These are phyloP conservation scores for Lecanicillium sp. DNA, from an alignment of 2,329 filamentous ascomycete genomes.

Conservation along the genomic window DNA sequence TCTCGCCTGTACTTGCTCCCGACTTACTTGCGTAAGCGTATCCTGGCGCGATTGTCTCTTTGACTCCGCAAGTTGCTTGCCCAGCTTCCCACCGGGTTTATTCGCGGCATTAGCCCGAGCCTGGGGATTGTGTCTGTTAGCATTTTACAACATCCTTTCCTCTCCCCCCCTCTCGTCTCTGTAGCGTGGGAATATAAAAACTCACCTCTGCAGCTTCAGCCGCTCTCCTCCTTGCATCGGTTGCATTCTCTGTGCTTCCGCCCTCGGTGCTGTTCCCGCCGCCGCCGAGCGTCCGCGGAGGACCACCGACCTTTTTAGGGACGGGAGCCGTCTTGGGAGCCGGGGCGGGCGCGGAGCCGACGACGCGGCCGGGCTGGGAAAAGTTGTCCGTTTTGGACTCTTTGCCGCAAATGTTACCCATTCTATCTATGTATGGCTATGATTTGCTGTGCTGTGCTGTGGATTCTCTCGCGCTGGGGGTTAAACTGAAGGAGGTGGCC, in stretches of 20 bases:
- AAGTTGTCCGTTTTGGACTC: slow-evolving; percentile 55
- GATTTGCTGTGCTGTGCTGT: no score
- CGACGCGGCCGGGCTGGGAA: slow-evolving; percentile 60
- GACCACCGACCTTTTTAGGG: slow-evolving; percentile 44
- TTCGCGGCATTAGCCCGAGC: slow-evolving; percentile 55
- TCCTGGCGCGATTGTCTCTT: slow-evolving; percentile 63
- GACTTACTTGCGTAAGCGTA: slow-evolving; percentile 59
- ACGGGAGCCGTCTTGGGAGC: slow-evolving; percentile 40
- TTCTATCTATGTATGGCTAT: no score
- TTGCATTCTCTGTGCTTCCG: slow-evolving; percentile 19
- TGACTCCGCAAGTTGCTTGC: slow-evolving; percentile 63
- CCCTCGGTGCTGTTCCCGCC: slow-evolving; percentile 8
- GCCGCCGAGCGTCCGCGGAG: slow-evolving; percentile 57
- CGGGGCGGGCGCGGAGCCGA: slow-evolving; percentile 45
- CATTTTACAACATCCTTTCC: slow-evolving; percentile 3
- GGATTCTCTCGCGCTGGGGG: no score
- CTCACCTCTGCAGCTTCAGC: slow-evolving; percentile 79
- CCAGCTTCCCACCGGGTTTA: slow-evolving; percentile 59
- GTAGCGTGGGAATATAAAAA: slow-evolving; percentile 14
- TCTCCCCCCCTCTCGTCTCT: slow-evolving; percentile 7
- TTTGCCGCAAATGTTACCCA: slow-evolving; percentile 87
- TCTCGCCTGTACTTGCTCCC: slow-evolving; percentile 54
- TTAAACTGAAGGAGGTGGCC: no score
- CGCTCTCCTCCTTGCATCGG: slow-evolving; percentile 63
- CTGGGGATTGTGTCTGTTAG: slow-evolving; percentile 31